phyloP scores from a whole-genome alignment of 768 basidiomycete species.

The Leccinum boreale region DNA sequence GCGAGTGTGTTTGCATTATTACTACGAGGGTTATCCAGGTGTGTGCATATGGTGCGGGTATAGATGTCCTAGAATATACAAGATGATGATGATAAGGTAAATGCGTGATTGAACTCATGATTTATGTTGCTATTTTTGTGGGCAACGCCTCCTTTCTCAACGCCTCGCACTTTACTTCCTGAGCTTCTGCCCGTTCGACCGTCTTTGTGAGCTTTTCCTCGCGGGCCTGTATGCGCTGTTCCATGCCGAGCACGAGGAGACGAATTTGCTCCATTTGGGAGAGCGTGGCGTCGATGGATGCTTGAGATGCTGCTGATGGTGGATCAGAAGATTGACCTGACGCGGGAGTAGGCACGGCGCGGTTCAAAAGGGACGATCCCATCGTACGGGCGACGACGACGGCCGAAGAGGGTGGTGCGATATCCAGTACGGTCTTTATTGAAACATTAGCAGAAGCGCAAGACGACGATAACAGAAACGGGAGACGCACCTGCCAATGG shows the following conservation, averaged over 20 bases:
- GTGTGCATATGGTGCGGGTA: slow-evolving; percentile 8
- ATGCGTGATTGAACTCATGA: slow-evolving; percentile 9
- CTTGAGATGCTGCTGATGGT: slow-evolving; percentile 17
- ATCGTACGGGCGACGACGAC: slow-evolving; percentile 28
- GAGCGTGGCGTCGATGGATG: slow-evolving; percentile 39
- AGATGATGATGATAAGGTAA: slow-evolving; percentile 9
- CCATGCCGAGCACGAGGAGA: slow-evolving; percentile 70
- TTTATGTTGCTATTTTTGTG: slow-evolving; percentile 17
- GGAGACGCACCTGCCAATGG: slow-evolving; percentile 74
- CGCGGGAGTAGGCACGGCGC: slow-evolving; percentile 17
- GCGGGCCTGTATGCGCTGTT: slow-evolving; percentile 60
- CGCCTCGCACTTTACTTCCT: slow-evolving; percentile 52
- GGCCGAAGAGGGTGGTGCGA: slow-evolving; percentile 30
- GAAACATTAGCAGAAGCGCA: neutral
- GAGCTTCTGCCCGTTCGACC: slow-evolving; percentile 57
- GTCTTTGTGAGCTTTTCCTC: slow-evolving; percentile 61
- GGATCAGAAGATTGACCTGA: slow-evolving; percentile 15
- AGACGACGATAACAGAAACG: neutral
- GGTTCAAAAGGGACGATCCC: slow-evolving; percentile 27
- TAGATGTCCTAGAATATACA: slow-evolving; percentile 24
- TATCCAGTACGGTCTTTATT: slow-evolving; percentile 34
- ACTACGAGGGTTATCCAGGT: slow-evolving; percentile 1
- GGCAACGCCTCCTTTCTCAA: slow-evolving; percentile 39
- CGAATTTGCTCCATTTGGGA: slow-evolving; percentile 69
- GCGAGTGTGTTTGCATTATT: slow-evolving; percentile 21